phyloP scores from a whole-genome alignment of 805 yeast genomes.

The Nakazawaea populi region DNA sequence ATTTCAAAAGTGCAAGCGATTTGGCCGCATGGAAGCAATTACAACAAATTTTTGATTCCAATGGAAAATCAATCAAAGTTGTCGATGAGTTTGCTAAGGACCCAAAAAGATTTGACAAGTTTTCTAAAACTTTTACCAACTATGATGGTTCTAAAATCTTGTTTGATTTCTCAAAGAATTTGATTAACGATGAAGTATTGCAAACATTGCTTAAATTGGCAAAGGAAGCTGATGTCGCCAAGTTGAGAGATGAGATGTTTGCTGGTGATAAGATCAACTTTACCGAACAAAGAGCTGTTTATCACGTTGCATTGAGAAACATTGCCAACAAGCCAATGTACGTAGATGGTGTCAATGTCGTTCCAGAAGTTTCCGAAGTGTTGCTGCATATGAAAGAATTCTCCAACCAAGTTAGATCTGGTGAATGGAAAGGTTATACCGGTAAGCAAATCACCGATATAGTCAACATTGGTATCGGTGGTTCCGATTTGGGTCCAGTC shows the following conservation, averaged over 20 bases:
- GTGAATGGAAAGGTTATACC: slow-evolving; percentile 95
- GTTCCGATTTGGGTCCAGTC: slow-evolving; percentile 97
- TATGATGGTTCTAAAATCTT: slow-evolving; percentile 83
- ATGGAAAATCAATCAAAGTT: slow-evolving; percentile 68
- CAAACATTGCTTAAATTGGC: slow-evolving; percentile 69
- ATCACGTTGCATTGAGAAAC: slow-evolving; percentile 95
- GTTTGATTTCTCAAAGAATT: slow-evolving; percentile 93
- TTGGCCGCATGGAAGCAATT: slow-evolving; percentile 82
- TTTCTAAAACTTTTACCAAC: slow-evolving; percentile 73
- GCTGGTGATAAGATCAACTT: slow-evolving; percentile 89
- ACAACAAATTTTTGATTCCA: slow-evolving; percentile 60
- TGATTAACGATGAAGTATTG: slow-evolving; percentile 81
- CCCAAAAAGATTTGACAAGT: slow-evolving; percentile 67
- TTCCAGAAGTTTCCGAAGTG: slow-evolving; percentile 87
- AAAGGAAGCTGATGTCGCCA: slow-evolving; percentile 82
- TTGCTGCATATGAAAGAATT: slow-evolving; percentile 96
- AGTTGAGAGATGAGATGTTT: slow-evolving; percentile 86
- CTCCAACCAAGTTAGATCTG: slow-evolving; percentile 84
- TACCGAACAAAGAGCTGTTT: slow-evolving; percentile 96
- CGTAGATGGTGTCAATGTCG: slow-evolving; percentile 86
- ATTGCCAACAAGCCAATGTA: slow-evolving; percentile 76
- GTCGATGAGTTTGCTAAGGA: slow-evolving; percentile 75
- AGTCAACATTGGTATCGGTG: slow-evolving; percentile 98
- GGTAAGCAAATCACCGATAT: slow-evolving; percentile 91
- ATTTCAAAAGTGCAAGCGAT: slow-evolving; percentile 60